Evolutionary conservation across 2,329 filamentous ascomycete species (phyloP).

Genomic region (Xylaria sp.): DNA sequence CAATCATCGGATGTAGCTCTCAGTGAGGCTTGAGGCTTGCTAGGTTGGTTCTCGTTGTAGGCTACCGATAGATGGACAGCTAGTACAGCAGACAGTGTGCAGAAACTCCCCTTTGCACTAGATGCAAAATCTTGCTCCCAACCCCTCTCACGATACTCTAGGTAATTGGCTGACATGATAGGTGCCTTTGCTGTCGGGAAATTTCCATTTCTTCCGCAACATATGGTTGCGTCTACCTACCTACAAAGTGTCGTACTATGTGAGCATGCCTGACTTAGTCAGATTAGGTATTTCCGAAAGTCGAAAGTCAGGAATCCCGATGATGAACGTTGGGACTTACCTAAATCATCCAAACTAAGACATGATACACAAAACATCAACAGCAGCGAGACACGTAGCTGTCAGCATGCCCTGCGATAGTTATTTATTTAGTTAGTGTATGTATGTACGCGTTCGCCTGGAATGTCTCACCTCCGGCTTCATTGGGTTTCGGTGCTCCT

Average conservation of each 20-base stretch:
- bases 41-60: background rate
- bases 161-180: too few relatives aligned
- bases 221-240: too few relatives aligned
- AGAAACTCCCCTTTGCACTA: background rate
- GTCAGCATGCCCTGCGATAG: background rate
- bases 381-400: background rate
- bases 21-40: background rate
- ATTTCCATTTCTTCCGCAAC: too few relatives aligned
- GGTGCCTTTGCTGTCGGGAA: too few relatives aligned
- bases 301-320: background rate
- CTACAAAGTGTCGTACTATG: too few relatives aligned
- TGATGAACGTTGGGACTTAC: background rate
- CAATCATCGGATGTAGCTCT: background rate
- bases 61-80: background rate
- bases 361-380: background rate
- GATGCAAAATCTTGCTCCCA: background rate
- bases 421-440: too few relatives aligned
- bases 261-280: background rate
- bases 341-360: background rate
- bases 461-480: too few relatives aligned
- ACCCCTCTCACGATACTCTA: background rate
- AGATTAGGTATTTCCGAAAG: background rate
- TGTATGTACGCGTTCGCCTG: too few relatives aligned
- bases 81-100: background rate
- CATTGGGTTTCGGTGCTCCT: too few relatives aligned